Conservation (phyloP, 306 rosid genomes). For the Begonia loranthoides region DNA sequence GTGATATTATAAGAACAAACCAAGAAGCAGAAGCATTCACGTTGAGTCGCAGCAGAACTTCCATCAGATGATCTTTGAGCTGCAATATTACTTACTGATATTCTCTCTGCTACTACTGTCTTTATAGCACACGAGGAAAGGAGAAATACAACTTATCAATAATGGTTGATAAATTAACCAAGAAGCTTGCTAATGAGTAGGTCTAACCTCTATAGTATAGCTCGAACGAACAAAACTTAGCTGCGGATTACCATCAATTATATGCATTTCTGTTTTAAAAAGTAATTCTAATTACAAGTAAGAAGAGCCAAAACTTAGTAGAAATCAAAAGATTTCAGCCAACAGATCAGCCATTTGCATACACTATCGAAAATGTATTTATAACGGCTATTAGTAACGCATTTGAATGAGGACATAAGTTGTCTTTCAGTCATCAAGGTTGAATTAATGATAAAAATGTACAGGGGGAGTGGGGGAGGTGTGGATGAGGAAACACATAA, state of each 20-base stretch:
- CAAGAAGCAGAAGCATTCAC: conserved; percentile 28
- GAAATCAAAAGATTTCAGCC: background rate
- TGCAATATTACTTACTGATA: conserved; percentile 97
- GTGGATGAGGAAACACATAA: too few species aligned
- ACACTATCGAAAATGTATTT: background rate
- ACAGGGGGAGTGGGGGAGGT: too few species aligned
- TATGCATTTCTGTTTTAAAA: conserved; percentile 70
- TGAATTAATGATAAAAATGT: too few species aligned
- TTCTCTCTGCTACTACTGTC: conserved; percentile 99
- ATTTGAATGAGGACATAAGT: too few species aligned
- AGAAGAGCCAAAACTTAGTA: background rate
- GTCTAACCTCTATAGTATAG: conserved; percentile 85
- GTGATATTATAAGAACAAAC: conserved; percentile 9
- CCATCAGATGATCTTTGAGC: conserved; percentile 98
- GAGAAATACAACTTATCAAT: background rate
- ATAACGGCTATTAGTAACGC: too few species aligned
- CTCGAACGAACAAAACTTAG: conserved; percentile 79
- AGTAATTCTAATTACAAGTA: conserved; percentile 6
- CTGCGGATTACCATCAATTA: conserved; percentile 88
- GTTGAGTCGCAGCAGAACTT: conserved; percentile 92
- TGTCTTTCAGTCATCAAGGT: too few species aligned
- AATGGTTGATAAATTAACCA: background rate
- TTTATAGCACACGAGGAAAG: conserved; percentile 9
- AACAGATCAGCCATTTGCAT: background rate
- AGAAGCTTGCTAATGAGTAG: conserved; percentile 6